Evolutionary conservation across 768 basidiomycete genomes (phyloP), one percentile per base, ranked within the genome.

Genomic region (Clitopilus hobsonii): DNA sequence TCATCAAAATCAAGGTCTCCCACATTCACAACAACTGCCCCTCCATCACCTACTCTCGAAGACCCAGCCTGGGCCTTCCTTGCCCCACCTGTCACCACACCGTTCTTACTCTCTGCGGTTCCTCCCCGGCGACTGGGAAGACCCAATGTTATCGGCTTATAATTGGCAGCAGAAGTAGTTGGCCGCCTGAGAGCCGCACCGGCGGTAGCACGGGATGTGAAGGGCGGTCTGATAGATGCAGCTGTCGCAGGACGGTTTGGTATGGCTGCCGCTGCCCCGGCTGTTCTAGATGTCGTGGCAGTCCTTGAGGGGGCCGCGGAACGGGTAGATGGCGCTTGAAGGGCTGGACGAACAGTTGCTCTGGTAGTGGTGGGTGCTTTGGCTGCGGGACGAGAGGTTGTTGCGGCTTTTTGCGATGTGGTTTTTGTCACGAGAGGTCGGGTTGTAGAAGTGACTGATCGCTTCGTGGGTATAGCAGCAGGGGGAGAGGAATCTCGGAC

Each of bases 1-100:
- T 67, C 66, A 49, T 67, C 66, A 11, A 61, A 41, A 8, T 47
- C 58, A 23, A 20, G 25, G 7, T 56, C 54, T 20, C 24, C 25
- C 14, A 50, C 54, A 7, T 47, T 51, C 23, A 63, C 18, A 45
- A 52, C 41, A 6, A 58, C 50, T 10, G 54, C 22, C n/a, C n/a
- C n/a, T 10, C 26, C 50, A 26, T 32, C 38, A 3, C 26, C 47
- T 18, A 55, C 22, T 7, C 28, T 25, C 14, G 38, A 22, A 23
- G 26, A 5, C n/a, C 32, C 32, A n/a, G n/a, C n/a, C n/a, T n/a
- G n/a, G n/a, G n/a, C n/a, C n/a, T n/a, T n/a, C n/a, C n/a, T n/a
- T n/a, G n/a, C n/a, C n/a, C n/a, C n/a, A n/a, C n/a, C n/a, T n/a
- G n/a, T n/a, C n/a, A n/a, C n/a, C n/a, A n/a, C n/a, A n/a, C n/a